Evolutionary conservation across 164 flowering plant genomes (phyloP).

Genomic region (Malania oleifera): DNA sequence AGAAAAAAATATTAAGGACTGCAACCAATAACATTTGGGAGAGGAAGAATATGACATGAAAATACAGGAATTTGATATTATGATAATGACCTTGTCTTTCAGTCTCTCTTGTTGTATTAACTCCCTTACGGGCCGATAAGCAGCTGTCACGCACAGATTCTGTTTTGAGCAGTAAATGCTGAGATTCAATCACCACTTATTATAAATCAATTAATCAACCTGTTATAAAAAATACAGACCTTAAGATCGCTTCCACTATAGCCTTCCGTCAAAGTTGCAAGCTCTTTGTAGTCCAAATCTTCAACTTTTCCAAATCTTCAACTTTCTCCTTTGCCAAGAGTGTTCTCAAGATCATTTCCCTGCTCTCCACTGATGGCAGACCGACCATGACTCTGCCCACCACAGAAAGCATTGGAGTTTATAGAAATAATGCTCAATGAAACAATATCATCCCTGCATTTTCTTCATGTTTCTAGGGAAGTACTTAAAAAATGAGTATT

Average conservation of each 20-base stretch:
- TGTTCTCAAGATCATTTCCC: slow-evolving; percentile 66
- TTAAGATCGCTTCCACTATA: slow-evolving; percentile 81
- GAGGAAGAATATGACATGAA: not conserved
- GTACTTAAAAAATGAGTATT: too few species aligned
- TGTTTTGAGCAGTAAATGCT: slow-evolving; percentile 31
- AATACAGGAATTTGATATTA: too few species aligned
- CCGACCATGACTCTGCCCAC: slow-evolving; percentile 69
- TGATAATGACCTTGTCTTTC: slow-evolving; percentile 71
- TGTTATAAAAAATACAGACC: slow-evolving; percentile 33
- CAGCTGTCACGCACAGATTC: slow-evolving; percentile 91
- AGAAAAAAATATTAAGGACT: not conserved
- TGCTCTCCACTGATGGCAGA: slow-evolving; percentile 59
- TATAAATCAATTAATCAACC: not conserved
- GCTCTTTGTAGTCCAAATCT: slow-evolving; percentile 52
- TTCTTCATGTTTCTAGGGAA: too few species aligned
- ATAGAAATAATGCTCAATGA: not conserved
- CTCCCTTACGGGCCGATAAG: slow-evolving; percentile 94
- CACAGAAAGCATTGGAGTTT: slow-evolving; percentile 1
- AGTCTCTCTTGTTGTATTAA: slow-evolving; percentile 74
- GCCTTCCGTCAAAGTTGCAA: slow-evolving; percentile 71
- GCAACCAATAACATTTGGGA: not conserved
- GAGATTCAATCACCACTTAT: slow-evolving; percentile 10
- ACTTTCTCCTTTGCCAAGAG: slow-evolving; percentile 59
- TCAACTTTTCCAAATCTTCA: too few species aligned
- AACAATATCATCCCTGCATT: too few species aligned